Percentiles rank a stretch among this genome's conserved stretches.
phyloP scores from a whole-genome alignment of 306 rosid genomes.

The Rubus idaeus region DNA sequence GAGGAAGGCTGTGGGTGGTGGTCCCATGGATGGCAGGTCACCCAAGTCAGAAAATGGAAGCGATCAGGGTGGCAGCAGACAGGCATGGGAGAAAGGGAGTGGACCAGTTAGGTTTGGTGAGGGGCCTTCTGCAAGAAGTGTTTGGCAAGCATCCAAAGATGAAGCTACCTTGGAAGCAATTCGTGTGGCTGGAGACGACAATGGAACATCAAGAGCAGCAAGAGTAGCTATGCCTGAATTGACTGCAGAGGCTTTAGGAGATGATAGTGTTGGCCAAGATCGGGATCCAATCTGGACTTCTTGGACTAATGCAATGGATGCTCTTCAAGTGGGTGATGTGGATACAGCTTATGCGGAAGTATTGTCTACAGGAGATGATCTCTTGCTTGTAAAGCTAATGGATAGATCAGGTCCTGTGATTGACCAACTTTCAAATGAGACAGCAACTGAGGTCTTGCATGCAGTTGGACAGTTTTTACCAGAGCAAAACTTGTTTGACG shows the following conservation, averaged over 20 bases:
- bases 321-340: conserved; percentile 80
- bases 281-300: conserved; percentile 88
- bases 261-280: conserved; percentile 65
- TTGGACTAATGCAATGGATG: conserved; percentile 92
- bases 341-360: conserved; percentile 88
- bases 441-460: conserved; percentile 65
- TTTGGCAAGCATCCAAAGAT: conserved; percentile 98
- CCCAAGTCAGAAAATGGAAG: conserved; percentile 74
- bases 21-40: conserved; percentile 71
- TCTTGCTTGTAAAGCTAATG: conserved; percentile 88
- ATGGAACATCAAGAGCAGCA: conserved; percentile 66
- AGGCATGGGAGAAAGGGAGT: conserved; percentile 88
- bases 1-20: conserved; percentile 70
- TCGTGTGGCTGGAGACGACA: conserved; percentile 92
- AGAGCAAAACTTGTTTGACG: conserved; percentile 74
- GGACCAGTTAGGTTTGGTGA: conserved; percentile 81
- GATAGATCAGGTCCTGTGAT: conserved; percentile 91
- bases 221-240: conserved; percentile 85
- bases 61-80: conserved; percentile 78
- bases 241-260: conserved; percentile 76
- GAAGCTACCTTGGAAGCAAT: conserved; percentile 98
- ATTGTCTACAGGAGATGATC: conserved; percentile 72
- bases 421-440: conserved; percentile 73
- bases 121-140: conserved; percentile 99
- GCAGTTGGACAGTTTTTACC: conserved; percentile 72